phyloP scores from a whole-genome alignment of 305 asterid species.

The Plantago lanceolata region DNA sequence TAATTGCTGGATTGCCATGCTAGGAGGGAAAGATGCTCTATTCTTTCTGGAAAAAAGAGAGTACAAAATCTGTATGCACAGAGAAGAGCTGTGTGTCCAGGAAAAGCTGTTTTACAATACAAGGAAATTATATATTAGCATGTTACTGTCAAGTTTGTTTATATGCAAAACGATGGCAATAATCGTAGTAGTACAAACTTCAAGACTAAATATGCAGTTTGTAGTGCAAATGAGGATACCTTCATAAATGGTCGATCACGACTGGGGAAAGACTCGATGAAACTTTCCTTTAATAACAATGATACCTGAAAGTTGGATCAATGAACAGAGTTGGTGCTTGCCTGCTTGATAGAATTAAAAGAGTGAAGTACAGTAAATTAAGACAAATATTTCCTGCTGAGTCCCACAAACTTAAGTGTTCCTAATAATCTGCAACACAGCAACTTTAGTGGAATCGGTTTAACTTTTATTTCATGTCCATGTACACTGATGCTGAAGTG shows the following conservation, averaged over 20 bases:
- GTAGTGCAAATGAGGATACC: slow-evolving; percentile 35
- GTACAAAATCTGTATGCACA: slow-evolving; percentile 92
- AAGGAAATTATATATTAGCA: slow-evolving; percentile 21
- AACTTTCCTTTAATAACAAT: slow-evolving; percentile 88
- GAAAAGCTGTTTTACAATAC: slow-evolving; percentile 60
- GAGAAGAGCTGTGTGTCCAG: slow-evolving; percentile 99
- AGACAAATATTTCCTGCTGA: too few relatives aligned
- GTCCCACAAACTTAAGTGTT: background rate
- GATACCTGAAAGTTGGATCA: slow-evolving; percentile 56
- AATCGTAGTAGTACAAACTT: background rate
- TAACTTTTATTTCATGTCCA: too few relatives aligned
- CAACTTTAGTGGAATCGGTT: too few relatives aligned
- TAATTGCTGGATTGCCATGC: slow-evolving; percentile 17
- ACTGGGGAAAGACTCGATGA: slow-evolving; percentile 84
- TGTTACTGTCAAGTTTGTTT: background rate
- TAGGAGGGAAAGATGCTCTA: slow-evolving; percentile 38
- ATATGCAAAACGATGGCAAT: background rate
- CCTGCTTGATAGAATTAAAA: background rate
- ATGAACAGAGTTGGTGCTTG: slow-evolving; percentile 7
- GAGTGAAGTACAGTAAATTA: background rate
- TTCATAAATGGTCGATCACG: slow-evolving; percentile 97
- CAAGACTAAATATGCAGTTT: background rate
- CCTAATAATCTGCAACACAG: background rate
- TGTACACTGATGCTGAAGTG: too few relatives aligned
- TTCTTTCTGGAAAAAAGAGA: slow-evolving; percentile 95